These are phyloP conservation scores for Fraxinus nigra DNA, from an alignment of 305 asterid genomes.

Conservation along the genomic window DNA sequence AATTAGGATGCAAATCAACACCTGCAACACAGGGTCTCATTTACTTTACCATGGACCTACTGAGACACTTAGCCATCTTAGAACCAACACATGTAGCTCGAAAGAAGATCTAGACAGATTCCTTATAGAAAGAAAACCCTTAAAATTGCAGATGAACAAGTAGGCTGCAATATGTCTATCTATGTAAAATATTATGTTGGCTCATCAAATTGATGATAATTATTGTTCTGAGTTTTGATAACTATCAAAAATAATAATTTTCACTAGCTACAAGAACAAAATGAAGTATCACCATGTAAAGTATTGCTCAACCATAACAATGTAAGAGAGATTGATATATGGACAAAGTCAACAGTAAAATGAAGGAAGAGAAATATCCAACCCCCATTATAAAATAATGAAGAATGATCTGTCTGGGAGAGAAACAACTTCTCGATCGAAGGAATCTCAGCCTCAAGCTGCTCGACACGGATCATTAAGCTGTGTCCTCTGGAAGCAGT, in stretches of 20 bases:
- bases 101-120: neutral
- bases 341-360: conserved; percentile 1
- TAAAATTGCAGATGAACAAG: neutral
- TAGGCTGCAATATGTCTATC: neutral
- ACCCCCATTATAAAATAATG: conserved; percentile 69
- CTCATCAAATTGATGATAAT: neutral
- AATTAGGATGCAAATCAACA: conserved; percentile 77
- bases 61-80: conserved; percentile 19
- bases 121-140: neutral
- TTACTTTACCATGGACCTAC: conserved; percentile 16
- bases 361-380: conserved; percentile 26
- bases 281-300: conserved; percentile 9
- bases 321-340: neutral
- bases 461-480: conserved; percentile 73
- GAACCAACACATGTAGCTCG: conserved; percentile 16
- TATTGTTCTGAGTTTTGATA: neutral
- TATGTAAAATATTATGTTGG: neutral
- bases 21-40: conserved; percentile 44
- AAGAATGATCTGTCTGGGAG: conserved; percentile 77
- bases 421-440: conserved; percentile 75
- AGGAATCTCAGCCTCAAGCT: conserved; percentile 80
- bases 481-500: conserved; percentile 92
- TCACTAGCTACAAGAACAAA: conserved; percentile 15
- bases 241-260: neutral
- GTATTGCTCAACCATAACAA: conserved; percentile 5